phyloP scores from a whole-genome alignment of 2,329 filamentous ascomycete genomes.

The Didymella segeticola region DNA sequence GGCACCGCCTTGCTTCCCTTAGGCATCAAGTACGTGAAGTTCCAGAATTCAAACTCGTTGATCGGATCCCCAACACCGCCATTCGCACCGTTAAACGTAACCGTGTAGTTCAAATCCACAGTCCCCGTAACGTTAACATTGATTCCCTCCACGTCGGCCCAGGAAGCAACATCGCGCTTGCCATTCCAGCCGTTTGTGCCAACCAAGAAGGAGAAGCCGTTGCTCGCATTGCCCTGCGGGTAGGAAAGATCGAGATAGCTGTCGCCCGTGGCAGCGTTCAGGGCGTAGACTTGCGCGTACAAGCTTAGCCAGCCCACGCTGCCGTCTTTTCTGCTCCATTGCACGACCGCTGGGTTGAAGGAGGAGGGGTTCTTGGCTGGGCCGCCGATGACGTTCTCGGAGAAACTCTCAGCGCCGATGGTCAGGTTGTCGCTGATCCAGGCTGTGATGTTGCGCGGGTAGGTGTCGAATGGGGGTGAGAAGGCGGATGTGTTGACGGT shows the following conservation, averaged over 20 bases:
- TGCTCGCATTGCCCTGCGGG: conserved; percentile 58
- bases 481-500: conserved; percentile 61
- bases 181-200: conserved; percentile 53
- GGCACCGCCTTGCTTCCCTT: conserved; percentile 32
- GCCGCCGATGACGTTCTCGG: conserved; percentile 63
- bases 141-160: conserved; percentile 59
- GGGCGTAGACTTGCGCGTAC: conserved; percentile 35
- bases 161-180: conserved; percentile 54
- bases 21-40: conserved; percentile 52
- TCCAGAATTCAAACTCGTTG: conserved; percentile 53
- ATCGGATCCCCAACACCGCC: conserved; percentile 48
- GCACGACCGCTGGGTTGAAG: conserved; percentile 67
- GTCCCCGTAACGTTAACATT: conserved; percentile 56
- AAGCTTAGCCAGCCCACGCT: conserved; percentile 41
- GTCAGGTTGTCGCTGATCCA: conserved; percentile 65
- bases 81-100: conserved; percentile 55
- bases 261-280: conserved; percentile 30
- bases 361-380: conserved; percentile 58
- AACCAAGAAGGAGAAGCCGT: conserved; percentile 60
- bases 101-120: conserved; percentile 48
- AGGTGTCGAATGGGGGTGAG: conserved; percentile 65
- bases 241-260: conserved; percentile 60
- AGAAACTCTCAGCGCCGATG: conserved; percentile 66
- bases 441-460: conserved; percentile 64
- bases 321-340: conserved; percentile 57